Base-by-base conservation (phyloP, 2,329 filamentous ascomycete species). In the Cercospora zeina region DNA sequence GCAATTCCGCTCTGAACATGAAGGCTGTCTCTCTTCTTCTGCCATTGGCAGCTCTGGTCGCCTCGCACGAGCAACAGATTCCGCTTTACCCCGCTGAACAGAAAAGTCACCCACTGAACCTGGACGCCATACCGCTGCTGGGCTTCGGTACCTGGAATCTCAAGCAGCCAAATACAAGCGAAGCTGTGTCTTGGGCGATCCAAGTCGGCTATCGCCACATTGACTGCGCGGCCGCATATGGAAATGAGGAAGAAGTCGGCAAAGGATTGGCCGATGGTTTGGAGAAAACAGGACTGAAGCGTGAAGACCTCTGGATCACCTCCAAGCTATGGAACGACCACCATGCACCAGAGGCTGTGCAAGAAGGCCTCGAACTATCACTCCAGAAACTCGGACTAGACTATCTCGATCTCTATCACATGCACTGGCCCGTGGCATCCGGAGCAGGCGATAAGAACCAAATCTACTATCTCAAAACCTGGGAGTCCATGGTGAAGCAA, bases 191-290 rank as follows among this genome's bases (percentile, higher is more conserved):
- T 1, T 68, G 68, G 55, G 76, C 76, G 4, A 74, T 83, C 31
- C 76, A 80, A 49, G 69, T 76, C 47, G 82, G 82, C n/a, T 85
- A 84, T 71, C 77, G 79, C 14, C 82, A 83, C 70, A 80, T 84
- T 64, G 82, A 85, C 69, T 76, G 76, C 24, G 81, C 80, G 0
- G 75, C 75, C 14, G 72, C 72, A 11, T 81, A 81, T 59, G 68
- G 71, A 5, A 81, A 81, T 62, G 77, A 82, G 69, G 70, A 73
- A 45, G 73, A 77, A 58, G 78, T 81, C 1, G 79, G 79, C 9
- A 68, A 71, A 47, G 79, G 77, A 14, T 78, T 81, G 34, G 64
- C 68, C 7, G 71, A 74, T 31, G 76, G 75, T 4, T 53, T 78
- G 37, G 55, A 68, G 45, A 72, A 70, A 61, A 68, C 72, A 4